A percentile compares a stretch with the other conserved stretches of the same genome.
These are phyloP conservation scores for Candida tropicalis DNA, from an alignment of 1,139 yeast genomes.

Conservation along the genomic window DNA sequence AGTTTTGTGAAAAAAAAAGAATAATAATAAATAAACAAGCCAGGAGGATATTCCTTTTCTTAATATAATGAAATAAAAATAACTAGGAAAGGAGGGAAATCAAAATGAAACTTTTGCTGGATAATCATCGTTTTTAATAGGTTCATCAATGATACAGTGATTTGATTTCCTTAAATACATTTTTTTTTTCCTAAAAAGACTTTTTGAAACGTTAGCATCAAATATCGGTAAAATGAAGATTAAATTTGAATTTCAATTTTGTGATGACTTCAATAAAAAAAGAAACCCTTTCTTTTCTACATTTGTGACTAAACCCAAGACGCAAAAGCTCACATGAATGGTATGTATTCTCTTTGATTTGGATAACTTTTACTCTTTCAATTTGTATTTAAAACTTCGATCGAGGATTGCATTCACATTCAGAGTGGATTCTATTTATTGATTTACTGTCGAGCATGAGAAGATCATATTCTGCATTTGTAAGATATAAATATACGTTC, in stretches of 20 bases:
- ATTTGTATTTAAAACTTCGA: not conserved
- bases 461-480: too few relatives aligned
- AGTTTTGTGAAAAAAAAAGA: too few relatives aligned
- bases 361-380: not conserved
- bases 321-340: not conserved
- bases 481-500: too few relatives aligned
- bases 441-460: too few relatives aligned
- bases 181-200: conserved; percentile 4
- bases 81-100: too few relatives aligned
- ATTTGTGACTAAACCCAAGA: too few relatives aligned
- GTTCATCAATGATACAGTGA: not conserved
- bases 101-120: not conserved
- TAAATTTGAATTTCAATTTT: not conserved
- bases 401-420: not conserved
- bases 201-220: not conserved
- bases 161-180: not conserved
- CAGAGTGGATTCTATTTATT: not conserved
- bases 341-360: not conserved
- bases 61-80: too few relatives aligned
- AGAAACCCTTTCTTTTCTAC: not conserved
- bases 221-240: not conserved
- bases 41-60: too few relatives aligned
- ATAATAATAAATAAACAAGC: too few relatives aligned
- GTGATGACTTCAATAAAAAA: conserved; percentile 1
- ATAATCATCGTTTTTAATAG: not conserved